Percentiles rank a stretch among this genome's conserved stretches.
These are phyloP conservation scores for Mycosarcoma maydis DNA, from an alignment of 1,284 basidiomycete genomes.

Conservation along the genomic window DNA sequence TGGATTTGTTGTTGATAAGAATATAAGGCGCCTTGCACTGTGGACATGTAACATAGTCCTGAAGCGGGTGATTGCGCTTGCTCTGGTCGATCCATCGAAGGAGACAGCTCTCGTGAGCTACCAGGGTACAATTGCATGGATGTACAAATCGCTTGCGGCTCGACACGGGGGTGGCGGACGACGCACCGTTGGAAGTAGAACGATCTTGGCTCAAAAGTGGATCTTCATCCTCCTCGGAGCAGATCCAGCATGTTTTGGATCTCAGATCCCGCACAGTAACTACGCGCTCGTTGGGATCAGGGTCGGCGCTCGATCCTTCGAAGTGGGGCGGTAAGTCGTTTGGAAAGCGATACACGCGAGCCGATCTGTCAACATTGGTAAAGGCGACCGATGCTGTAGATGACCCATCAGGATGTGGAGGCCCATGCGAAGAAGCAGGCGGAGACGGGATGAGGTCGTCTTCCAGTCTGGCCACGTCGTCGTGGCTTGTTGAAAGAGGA, in stretches of 20 bases:
- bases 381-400: conserved; percentile 3
- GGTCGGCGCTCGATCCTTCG: conserved; percentile 2
- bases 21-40: conserved; percentile 53
- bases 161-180: background rate
- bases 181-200: background rate
- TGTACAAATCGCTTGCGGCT: conserved; percentile 49
- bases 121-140: conserved; percentile 60
- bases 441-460: conserved; percentile 39
- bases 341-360: conserved; percentile 36
- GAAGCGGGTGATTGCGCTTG: conserved; percentile 27
- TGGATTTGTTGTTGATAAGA: conserved; percentile 46
- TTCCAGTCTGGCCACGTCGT: conserved; percentile 23
- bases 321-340: conserved; percentile 24
- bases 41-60: conserved; percentile 47
- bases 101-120: conserved; percentile 58
- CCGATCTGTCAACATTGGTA: conserved; percentile 32
- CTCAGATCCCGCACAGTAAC: conserved; percentile 54
- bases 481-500: background rate
- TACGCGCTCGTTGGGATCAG: conserved; percentile 20
- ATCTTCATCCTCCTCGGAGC: conserved; percentile 57
- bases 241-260: conserved; percentile 58
- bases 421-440: conserved; percentile 5
- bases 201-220: background rate
- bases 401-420: background rate
- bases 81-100: conserved; percentile 56